These are phyloP conservation scores for Neodidymelliopsis sp. DNA, from an alignment of 2,329 filamentous ascomycete genomes.

Conservation along the genomic window DNA sequence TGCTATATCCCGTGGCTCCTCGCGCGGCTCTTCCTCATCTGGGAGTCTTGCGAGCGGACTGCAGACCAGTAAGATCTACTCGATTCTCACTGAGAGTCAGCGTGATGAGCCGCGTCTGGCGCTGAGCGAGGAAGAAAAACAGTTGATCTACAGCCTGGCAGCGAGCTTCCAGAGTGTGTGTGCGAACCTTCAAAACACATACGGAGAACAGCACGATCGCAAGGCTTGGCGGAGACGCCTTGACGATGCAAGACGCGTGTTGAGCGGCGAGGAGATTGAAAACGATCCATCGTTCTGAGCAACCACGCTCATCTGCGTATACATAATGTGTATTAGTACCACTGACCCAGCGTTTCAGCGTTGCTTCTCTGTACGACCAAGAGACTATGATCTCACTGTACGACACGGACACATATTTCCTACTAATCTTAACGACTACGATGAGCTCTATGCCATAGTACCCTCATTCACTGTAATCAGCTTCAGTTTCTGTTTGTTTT, in stretches of 20 bases:
- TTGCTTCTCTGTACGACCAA: constrained; percentile 17
- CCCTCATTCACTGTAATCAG: constrained; percentile 9
- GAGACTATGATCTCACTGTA: constrained; percentile 16
- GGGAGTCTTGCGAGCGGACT: constrained; percentile 42
- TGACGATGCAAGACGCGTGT: constrained; percentile 74
- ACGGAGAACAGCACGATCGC: constrained; percentile 62
- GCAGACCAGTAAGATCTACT: constrained; percentile 52
- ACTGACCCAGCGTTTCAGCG: constrained; percentile 14
- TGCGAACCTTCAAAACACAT: constrained; percentile 56
- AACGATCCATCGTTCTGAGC: constrained; percentile 33
- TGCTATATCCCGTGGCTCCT: constrained; percentile 34
- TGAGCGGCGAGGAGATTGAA: constrained; percentile 70
- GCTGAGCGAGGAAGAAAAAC: constrained; percentile 63
- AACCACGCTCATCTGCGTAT: constrained; percentile 15
- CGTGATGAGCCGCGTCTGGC: constrained; percentile 42
- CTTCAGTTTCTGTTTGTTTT: constrained; percentile 12
- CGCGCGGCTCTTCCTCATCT: constrained; percentile 42
- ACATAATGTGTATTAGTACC: constrained; percentile 42
- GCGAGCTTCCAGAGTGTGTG: constrained; percentile 64
- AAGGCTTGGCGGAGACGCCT: constrained; percentile 74
- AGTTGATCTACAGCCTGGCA: constrained; percentile 59
- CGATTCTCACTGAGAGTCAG: constrained; percentile 50
- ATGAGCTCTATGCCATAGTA: constrained; percentile 21
- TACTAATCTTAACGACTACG: constrained; percentile 11
- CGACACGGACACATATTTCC: constrained; percentile 11